Conservation (phyloP, 306 rosid species). For the Psophocarpus tetragonolobus region DNA sequence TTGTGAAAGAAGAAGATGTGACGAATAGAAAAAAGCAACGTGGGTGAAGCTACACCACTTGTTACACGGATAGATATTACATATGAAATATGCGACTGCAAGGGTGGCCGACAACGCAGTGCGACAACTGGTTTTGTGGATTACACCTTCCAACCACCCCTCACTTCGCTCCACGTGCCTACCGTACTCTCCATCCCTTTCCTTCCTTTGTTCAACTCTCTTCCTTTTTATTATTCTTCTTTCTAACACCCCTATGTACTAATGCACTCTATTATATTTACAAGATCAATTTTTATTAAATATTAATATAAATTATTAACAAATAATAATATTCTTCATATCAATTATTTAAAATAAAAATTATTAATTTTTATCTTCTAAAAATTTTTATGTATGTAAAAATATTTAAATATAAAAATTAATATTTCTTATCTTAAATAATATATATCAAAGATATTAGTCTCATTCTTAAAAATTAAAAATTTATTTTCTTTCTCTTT, state of each 20-base stretch:
- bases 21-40: conserved; percentile 38
- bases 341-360: too few species aligned
- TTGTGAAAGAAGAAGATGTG: background rate
- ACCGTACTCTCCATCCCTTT: conserved; percentile 24
- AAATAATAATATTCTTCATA: too few species aligned
- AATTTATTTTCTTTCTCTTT: too few species aligned
- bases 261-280: too few species aligned
- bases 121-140: conserved; percentile 53
- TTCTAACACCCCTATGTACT: background rate
- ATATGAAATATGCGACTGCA: background rate
- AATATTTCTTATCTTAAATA: too few species aligned
- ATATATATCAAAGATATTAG: too few species aligned
- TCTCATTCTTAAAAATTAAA: too few species aligned
- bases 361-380: too few species aligned
- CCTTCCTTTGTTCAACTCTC: background rate
- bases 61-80: background rate
- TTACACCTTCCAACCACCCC: conserved; percentile 22
- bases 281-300: too few species aligned
- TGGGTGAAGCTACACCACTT: conserved; percentile 48
- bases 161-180: conserved; percentile 55
- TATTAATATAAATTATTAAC: too few species aligned
- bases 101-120: conserved; percentile 58
- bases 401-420: too few species aligned
- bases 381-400: too few species aligned
- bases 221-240: background rate